A percentile compares a stretch with the other conserved stretches of the same genome.
phyloP scores from a whole-genome alignment of 1,284 basidiomycete genomes.

The Fereydounia khargensis region DNA sequence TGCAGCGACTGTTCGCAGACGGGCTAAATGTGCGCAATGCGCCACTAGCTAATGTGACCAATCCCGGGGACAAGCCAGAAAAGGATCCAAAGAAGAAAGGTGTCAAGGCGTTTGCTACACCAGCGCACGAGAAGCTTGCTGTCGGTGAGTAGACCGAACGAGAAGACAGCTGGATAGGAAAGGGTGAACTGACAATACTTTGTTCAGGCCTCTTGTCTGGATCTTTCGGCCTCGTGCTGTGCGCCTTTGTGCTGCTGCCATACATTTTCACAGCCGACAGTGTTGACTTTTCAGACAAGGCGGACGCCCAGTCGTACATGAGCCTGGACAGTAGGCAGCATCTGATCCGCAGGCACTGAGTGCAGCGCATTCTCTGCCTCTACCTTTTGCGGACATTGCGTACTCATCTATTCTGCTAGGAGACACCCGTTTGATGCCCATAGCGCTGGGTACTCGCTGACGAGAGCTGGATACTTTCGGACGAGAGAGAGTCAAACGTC shows the following conservation, averaged over 20 bases:
- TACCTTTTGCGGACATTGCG: background rate
- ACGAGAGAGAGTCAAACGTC: too few species aligned
- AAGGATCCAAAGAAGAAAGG: too few species aligned
- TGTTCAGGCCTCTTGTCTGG: slow-evolving; percentile 43
- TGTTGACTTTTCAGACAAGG: slow-evolving; percentile 17
- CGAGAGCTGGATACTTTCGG: slow-evolving; percentile 9
- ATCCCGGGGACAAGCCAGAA: slow-evolving; percentile 42
- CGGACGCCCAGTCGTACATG: slow-evolving; percentile 31
- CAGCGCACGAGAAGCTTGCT: slow-evolving; percentile 43
- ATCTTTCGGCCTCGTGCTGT: slow-evolving; percentile 22
- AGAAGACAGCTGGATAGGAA: too few species aligned
- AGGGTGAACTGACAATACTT: too few species aligned
- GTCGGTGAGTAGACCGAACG: too few species aligned
- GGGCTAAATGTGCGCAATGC: slow-evolving; percentile 33
- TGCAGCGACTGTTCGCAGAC: slow-evolving; percentile 37
- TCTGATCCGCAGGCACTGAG: background rate
- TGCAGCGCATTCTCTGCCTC: background rate
- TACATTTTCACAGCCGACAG: slow-evolving; percentile 42
- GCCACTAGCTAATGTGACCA: slow-evolving; percentile 15
- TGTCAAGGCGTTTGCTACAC: slow-evolving; percentile 51
- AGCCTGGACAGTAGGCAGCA: slow-evolving; percentile 20
- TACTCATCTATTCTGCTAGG: slow-evolving; percentile 1
- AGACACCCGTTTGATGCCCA: slow-evolving; percentile 5
- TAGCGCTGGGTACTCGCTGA: background rate
- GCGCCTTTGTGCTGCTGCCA: slow-evolving; percentile 39